Base-by-base conservation (phyloP, 1,284 basidiomycete genomes). In the Puccinia coronata region DNA sequence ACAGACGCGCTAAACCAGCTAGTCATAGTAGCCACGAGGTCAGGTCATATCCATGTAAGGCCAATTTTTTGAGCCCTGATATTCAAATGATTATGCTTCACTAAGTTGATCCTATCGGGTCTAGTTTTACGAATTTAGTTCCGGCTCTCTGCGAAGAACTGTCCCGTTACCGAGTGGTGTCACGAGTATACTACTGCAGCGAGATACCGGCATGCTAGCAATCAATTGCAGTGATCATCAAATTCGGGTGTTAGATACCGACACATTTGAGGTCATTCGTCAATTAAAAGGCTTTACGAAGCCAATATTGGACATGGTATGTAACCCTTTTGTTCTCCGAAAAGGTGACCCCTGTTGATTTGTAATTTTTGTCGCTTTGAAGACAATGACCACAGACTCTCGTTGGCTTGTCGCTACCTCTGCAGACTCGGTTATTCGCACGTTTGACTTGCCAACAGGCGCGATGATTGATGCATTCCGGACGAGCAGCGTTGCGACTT, bases 121-220 rank as follows among this genome's bases (percentile, higher is more conserved):
- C 2, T 84, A 97, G 93, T 98, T 98, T 88, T 99, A 98, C 85
- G 93, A 99, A 87, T 99, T 99, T 87, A 92, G 95, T 85, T 91
- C 92, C 0, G 91, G 92, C 14, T 90, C 90, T 83, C 87, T 94
- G 72, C 88, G 92, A 79, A 88, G 92, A 79, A 91, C 91, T 0
- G 83, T 94, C 63, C 87, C 90, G 16, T 86, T 97, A 0, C 89
- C 92, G 0, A 91, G 92, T 6, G 88, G 91, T 1, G 89, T 91
- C 43, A 90, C 91, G 8, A 92, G 92, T 0, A 89, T 96, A 82
- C 87, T 89, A 11, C 88, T 98, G 25, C 92, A 99, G 83, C 90
- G 92, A 34, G 94, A 95, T 85, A 96, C 92, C 84, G 92, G 93
- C 5, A 87, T 99, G n/a, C 88, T 98, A 16, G 93, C 93, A 0